These are phyloP conservation scores for Suhomyces panamericanus DNA, from an alignment of 1,139 yeast genomes.

Conservation along the genomic window DNA sequence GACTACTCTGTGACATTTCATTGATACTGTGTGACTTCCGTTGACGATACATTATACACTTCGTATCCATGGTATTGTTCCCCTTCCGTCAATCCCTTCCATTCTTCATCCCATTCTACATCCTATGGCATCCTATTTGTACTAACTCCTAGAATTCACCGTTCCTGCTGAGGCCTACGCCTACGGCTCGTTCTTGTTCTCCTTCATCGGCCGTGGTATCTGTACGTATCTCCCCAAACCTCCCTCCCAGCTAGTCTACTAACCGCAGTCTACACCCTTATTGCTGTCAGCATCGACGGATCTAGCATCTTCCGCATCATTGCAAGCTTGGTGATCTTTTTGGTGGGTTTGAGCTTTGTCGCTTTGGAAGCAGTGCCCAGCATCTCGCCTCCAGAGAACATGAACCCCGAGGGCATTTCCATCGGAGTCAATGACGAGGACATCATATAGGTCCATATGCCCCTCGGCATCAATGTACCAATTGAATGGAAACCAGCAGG, in stretches of 20 bases:
- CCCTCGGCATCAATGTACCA: no score
- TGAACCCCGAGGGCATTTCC: conserved; percentile 56
- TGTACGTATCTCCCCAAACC: conserved; percentile 38
- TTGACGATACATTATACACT: no score
- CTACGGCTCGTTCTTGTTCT: conserved; percentile 78
- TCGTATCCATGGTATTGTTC: no score
- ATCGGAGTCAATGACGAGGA: conserved; percentile 48
- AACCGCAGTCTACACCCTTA: conserved; percentile 56
- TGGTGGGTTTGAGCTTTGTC: conserved; percentile 59
- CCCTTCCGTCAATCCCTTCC: not conserved
- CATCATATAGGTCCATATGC: no score
- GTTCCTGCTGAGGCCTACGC: conserved; percentile 67
- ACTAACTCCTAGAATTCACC: conserved; percentile 49
- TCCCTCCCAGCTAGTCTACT: conserved; percentile 21
- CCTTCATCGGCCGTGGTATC: conserved; percentile 81
- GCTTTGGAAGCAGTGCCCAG: conserved; percentile 70
- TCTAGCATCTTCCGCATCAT: conserved; percentile 57
- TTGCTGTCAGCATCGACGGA: conserved; percentile 64
- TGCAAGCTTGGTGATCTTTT: conserved; percentile 54
- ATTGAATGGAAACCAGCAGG: no score
- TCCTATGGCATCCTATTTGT: not conserved
- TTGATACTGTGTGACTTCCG: no score
- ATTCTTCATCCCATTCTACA: not conserved
- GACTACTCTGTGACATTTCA: no score
- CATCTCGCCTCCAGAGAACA: conserved; percentile 70